These are phyloP conservation scores for Peziza echinospora DNA, from an alignment of 495 filamentous ascomycete genomes.

Conservation along the genomic window DNA sequence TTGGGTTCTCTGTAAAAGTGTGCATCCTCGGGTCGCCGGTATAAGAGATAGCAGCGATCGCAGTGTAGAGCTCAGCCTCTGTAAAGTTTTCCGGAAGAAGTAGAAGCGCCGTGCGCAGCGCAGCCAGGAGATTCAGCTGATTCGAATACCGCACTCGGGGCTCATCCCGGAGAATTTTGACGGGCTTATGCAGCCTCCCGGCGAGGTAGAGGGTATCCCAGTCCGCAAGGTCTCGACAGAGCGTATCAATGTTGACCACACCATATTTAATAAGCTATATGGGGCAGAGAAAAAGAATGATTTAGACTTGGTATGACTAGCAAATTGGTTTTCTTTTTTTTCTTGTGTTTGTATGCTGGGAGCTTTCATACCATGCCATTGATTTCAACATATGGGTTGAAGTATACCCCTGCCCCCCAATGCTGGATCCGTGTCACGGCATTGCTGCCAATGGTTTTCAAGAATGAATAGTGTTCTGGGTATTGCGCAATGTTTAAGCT, in stretches of 20 bases:
- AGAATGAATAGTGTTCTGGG: slow-evolving; percentile 72
- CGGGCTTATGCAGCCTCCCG: slow-evolving; percentile 85
- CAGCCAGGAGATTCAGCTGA: slow-evolving; percentile 83
- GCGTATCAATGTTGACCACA: slow-evolving; percentile 72
- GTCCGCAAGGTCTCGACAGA: slow-evolving; percentile 62
- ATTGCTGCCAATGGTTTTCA: slow-evolving; percentile 69
- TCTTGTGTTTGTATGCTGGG: no score
- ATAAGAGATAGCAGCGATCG: slow-evolving; percentile 80
- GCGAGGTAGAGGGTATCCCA: slow-evolving; percentile 92
- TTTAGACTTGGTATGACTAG: no score
- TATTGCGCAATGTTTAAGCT: slow-evolving; percentile 72
- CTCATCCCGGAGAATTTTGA: slow-evolving; percentile 91
- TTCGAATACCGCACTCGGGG: slow-evolving; percentile 77
- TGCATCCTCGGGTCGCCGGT: slow-evolving; percentile 86
- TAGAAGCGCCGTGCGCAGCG: slow-evolving; percentile 69
- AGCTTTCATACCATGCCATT: slow-evolving; percentile 44
- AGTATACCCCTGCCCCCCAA: slow-evolving; percentile 86
- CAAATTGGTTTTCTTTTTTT: no score
- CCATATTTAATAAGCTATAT: slow-evolving; percentile 71
- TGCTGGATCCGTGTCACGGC: slow-evolving; percentile 59
- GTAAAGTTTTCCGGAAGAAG: slow-evolving; percentile 66
- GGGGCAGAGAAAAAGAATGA: not conserved
- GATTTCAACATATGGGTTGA: slow-evolving; percentile 88
- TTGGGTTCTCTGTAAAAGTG: slow-evolving; percentile 67
- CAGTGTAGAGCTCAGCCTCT: slow-evolving; percentile 68